A percentile compares a stretch with the other conserved stretches of the same genome.
phyloP scores from a whole-genome alignment of 78 protist genomes.

The Paulinella micropora region DNA sequence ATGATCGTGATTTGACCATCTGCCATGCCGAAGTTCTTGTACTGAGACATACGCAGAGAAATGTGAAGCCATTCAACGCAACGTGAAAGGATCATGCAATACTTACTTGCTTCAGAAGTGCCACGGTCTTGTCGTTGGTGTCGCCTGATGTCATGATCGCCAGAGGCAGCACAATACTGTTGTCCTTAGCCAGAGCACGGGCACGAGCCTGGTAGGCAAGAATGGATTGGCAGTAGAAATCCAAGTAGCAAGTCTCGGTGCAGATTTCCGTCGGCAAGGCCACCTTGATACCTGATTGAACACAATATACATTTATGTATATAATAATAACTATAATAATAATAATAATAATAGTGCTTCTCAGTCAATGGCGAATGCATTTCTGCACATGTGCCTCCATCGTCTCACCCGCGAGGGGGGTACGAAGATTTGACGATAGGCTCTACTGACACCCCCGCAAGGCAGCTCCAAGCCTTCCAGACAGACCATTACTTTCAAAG shows the following conservation, averaged over 20 bases:
- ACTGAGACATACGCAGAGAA: not conserved
- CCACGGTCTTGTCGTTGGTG: conserved; percentile 27
- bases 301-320: no score
- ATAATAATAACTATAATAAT: no score
- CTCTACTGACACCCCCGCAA: no score
- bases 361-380: no score
- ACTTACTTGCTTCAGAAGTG: conserved; percentile 11
- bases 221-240: conserved; percentile 23
- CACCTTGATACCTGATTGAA: conserved; percentile 47
- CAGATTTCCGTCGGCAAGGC: conserved; percentile 26
- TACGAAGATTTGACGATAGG: no score
- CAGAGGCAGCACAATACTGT: conserved; percentile 11
- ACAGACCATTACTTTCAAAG: no score
- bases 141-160: conserved; percentile 46
- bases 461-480: no score
- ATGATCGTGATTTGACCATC: not conserved
- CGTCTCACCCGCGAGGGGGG: no score
- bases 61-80: not conserved
- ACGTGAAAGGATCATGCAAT: no score
- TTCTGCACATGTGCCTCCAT: no score
- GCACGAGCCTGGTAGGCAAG: conserved; percentile 23
- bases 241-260: conserved; percentile 16
- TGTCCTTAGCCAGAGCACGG: not conserved
- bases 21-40: conserved; percentile 34
- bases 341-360: no score